Evolutionary conservation across 1,284 basidiomycete genomes (phyloP).

Genomic region (Salmacisia buchloeana): DNA sequence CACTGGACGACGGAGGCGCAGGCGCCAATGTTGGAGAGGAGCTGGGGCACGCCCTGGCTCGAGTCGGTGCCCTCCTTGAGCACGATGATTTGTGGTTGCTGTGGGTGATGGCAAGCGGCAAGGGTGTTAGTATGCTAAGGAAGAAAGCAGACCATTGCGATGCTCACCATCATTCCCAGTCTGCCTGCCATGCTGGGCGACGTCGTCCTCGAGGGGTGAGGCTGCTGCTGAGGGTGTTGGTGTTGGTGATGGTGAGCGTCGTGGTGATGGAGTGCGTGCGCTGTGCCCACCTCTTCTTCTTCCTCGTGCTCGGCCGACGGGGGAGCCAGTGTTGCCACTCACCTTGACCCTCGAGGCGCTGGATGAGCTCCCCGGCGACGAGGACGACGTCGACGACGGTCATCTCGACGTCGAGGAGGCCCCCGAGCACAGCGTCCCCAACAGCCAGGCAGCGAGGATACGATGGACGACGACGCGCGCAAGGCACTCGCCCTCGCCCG

Average conservation of each 20-base stretch:
- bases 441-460: conserved; percentile 23
- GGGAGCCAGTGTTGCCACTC: no score
- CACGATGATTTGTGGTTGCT: conserved; percentile 39
- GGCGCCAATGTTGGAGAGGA: conserved; percentile 81
- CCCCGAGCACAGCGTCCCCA: neutral
- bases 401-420: neutral
- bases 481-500: conserved; percentile 44
- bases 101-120: neutral
- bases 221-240: no score
- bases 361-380: no score
- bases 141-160: neutral
- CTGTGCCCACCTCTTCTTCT: neutral
- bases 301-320: no score
- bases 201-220: neutral
- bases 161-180: conserved; percentile 10
- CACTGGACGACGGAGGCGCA: conserved; percentile 45
- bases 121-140: neutral
- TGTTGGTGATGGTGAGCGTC: neutral
- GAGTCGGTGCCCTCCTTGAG: conserved; percentile 78
- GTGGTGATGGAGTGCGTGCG: neutral
- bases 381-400: neutral
- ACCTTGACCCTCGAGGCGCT: neutral
- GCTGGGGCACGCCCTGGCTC: conserved; percentile 87
- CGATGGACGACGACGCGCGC: conserved; percentile 33
- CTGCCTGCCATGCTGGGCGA: conserved; percentile 11